These are phyloP conservation scores for Phaeotremella skinneri DNA, from an alignment of 768 basidiomycete genomes.

Conservation along the genomic window DNA sequence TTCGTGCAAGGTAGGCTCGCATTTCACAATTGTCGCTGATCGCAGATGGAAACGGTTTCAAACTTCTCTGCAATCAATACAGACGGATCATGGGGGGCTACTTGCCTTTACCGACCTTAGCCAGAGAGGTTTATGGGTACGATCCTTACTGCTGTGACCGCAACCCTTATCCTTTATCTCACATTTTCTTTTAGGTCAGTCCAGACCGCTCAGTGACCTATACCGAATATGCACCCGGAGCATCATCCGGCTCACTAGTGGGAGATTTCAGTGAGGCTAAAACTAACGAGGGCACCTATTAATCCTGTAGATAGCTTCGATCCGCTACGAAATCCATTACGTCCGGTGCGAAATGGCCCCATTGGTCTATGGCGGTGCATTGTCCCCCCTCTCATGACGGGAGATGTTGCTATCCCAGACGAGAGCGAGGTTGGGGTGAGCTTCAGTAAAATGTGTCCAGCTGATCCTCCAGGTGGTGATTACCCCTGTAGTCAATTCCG, in stretches of 20 bases:
- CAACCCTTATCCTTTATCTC: neutral
- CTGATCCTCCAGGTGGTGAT: neutral
- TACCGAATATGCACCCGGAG: conserved; percentile 8
- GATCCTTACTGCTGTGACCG: neutral
- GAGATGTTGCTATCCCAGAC: neutral
- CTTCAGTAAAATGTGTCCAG: neutral
- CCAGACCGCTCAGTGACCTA: neutral
- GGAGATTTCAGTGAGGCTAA: conserved; percentile 8
- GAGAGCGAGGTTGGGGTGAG: conserved; percentile 1
- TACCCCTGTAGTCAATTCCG: neutral
- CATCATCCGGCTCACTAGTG: neutral
- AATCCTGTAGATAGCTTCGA: conserved; percentile 7
- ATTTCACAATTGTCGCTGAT: too few relatives aligned
- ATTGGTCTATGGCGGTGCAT: neutral
- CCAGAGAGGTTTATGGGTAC: neutral
- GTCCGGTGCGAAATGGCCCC: neutral
- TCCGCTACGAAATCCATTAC: neutral
- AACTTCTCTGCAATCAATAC: neutral
- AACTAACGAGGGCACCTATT: neutral
- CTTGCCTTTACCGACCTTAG: neutral
- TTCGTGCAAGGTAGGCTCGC: neutral
- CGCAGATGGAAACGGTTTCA: conserved; percentile 2
- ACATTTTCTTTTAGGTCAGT: neutral
- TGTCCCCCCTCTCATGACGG: neutral
- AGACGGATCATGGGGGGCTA: neutral